Base-by-base conservation (phyloP, 2,329 filamentous ascomycete genomes). In the Talaromyces sp. region DNA sequence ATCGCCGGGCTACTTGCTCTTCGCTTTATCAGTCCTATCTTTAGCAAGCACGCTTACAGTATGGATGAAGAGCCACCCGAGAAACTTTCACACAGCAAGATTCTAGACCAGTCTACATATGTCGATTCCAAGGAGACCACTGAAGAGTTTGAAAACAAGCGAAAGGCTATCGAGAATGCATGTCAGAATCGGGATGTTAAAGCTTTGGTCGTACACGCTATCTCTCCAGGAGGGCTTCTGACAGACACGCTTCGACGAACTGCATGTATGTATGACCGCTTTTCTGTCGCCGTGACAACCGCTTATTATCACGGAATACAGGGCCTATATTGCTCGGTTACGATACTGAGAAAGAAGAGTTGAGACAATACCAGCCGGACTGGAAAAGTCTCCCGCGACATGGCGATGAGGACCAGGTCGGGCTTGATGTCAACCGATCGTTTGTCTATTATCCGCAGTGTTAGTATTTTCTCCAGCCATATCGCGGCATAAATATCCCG, bases 391-490 rank as follows among this genome's bases (percentile, higher is more conserved):
- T 97, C 47, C 86, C 89, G 35, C 83, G 79, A n/a, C 95, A 99
- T 78, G 82, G 81, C 39, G 95, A 99, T 72, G 95, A 99, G 77
- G 88, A 90, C 59, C 95, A 99, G 79, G 93, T 99, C 45, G 86
- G 89, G 73, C 85, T 98, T 57, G 95, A 99, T 75, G 95, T 99
- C 64, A 88, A 97, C 78, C 87, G 95, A 64, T 93, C 95, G n/a
- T 99, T 99, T 78, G 90, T 98, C 67, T 96, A 97, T 80, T 99
- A 99, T 76, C 95, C 95, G 13, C 85, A 86, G 68, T 86, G 93
- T 95, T 83, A 72, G 84, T 70, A 43, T 43, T 13, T n/a, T 59
- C 52, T 13, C 35, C 22, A 11, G 33, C 57, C 72, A 74, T 61
- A 78, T 62, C 37, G 47, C 15, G 25, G 22, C 15, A 41, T 17